Evolutionary conservation across 1,284 basidiomycete species (phyloP).

Genomic region (Pseudozyma flocculosa): DNA sequence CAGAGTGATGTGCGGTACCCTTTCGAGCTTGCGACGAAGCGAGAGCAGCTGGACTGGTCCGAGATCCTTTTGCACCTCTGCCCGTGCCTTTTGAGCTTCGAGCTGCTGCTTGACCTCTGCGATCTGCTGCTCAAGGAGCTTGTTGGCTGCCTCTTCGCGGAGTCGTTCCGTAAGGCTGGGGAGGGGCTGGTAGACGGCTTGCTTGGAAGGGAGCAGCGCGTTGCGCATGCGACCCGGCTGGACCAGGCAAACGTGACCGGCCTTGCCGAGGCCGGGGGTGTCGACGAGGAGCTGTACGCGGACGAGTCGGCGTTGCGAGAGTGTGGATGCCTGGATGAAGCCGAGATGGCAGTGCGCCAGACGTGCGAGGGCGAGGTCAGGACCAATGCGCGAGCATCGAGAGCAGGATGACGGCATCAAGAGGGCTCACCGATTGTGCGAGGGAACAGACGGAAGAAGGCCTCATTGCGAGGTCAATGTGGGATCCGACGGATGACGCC

Average conservation of each 20-base stretch:
- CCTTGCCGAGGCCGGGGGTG: constrained; percentile 19
- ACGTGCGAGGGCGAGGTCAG: not conserved
- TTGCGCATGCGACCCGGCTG: constrained; percentile 36
- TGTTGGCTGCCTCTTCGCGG: not conserved
- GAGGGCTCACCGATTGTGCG: constrained; percentile 23
- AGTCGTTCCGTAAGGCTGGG: constrained; percentile 6
- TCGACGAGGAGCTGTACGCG: constrained; percentile 23
- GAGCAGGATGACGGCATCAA: too few relatives aligned
- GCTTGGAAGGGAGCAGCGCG: constrained; percentile 14
- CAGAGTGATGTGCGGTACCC: constrained; percentile 16
- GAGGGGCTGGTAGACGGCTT: constrained; percentile 29
- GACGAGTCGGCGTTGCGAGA: constrained; percentile 33
- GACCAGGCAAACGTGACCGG: constrained; percentile 23
- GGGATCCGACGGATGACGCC: not conserved
- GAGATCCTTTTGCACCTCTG: constrained; percentile 16
- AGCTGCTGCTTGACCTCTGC: constrained; percentile 9
- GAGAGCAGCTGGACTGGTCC: constrained; percentile 29
- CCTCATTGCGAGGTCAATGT: constrained; percentile 24
- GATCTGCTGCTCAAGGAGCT: constrained; percentile 14
- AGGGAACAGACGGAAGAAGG: constrained; percentile 17
- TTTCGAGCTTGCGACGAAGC: constrained; percentile 26
- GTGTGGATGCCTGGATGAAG: constrained; percentile 18
- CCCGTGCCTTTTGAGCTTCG: constrained; percentile 7
- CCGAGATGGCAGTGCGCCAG: not conserved
- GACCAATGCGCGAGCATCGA: too few relatives aligned